Conservation (phyloP, 768 basidiomycete species). For the Coprinopsis strossmayeri region DNA sequence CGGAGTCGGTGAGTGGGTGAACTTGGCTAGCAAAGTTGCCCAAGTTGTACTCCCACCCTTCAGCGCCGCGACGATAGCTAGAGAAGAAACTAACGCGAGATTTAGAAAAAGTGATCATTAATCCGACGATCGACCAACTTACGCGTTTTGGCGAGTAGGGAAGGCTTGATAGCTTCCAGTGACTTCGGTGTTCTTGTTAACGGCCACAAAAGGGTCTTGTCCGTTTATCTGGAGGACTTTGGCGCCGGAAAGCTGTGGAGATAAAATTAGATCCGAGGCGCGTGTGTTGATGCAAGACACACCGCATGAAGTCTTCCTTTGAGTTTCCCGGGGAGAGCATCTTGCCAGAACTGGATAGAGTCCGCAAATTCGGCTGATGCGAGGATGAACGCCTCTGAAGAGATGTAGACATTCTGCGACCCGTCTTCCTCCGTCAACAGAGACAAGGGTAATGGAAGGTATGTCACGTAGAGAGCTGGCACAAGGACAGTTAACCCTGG, state of each 20-base stretch:
- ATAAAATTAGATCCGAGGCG: neutral
- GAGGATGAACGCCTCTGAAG: slow-evolving; percentile 46
- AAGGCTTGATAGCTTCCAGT: slow-evolving; percentile 48
- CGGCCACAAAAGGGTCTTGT: slow-evolving; percentile 42
- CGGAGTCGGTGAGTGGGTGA: slow-evolving; percentile 45
- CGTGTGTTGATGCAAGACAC: slow-evolving; percentile 9
- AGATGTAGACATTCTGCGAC: slow-evolving; percentile 42
- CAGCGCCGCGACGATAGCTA: slow-evolving; percentile 30
- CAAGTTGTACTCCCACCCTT: slow-evolving; percentile 37
- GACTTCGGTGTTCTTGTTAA: slow-evolving; percentile 47
- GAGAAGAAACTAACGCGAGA: slow-evolving; percentile 34
- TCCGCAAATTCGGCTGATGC: slow-evolving; percentile 45
- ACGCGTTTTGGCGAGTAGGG: slow-evolving; percentile 43
- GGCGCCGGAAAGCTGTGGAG: slow-evolving; percentile 38
- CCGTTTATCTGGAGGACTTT: slow-evolving; percentile 50
- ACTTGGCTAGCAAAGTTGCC: slow-evolving; percentile 51
- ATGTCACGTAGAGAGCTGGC: slow-evolving; percentile 38
- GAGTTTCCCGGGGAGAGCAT: slow-evolving; percentile 37
- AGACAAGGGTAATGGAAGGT: slow-evolving; percentile 42
- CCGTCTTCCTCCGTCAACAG: slow-evolving; percentile 39
- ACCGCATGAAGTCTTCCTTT: slow-evolving; percentile 43
- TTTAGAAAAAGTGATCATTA: neutral
- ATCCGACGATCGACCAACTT: slow-evolving; percentile 9
- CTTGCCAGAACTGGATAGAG: slow-evolving; percentile 49
- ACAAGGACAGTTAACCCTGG: slow-evolving; percentile 1